These are phyloP conservation scores for Diplogelasinospora grovesii DNA, from an alignment of 495 filamentous ascomycete species.

Conservation along the genomic window DNA sequence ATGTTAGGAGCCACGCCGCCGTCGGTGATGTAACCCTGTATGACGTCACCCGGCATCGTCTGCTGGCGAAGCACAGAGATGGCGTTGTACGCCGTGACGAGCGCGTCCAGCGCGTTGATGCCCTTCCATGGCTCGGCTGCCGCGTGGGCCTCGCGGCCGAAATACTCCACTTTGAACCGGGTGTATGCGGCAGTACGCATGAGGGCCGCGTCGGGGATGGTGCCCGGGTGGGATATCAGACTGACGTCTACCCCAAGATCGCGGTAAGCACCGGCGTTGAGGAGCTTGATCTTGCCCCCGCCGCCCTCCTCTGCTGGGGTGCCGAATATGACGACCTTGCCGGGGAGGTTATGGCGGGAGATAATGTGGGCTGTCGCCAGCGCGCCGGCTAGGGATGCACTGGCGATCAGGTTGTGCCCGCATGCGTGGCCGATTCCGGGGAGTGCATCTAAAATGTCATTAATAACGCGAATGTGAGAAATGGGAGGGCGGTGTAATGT, in stretches of 20 bases:
- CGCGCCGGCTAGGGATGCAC: constrained; percentile 51
- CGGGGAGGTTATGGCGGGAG: constrained; percentile 38
- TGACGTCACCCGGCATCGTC: constrained; percentile 53
- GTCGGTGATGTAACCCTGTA: constrained; percentile 53
- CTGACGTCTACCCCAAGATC: constrained; percentile 52
- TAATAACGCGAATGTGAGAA: neutral
- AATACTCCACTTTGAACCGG: constrained; percentile 43
- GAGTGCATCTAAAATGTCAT: constrained; percentile 38
- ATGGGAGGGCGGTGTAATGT: neutral
- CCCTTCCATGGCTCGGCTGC: constrained; percentile 60
- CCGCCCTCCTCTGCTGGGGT: constrained; percentile 67
- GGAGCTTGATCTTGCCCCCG: constrained; percentile 61
- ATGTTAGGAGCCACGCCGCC: constrained; percentile 56
- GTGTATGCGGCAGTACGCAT: constrained; percentile 45
- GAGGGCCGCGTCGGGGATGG: constrained; percentile 32
- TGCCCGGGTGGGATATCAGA: constrained; percentile 56
- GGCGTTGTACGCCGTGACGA: constrained; percentile 56
- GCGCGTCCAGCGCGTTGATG: constrained; percentile 57
- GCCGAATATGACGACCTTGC: constrained; percentile 57
- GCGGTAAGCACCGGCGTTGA: constrained; percentile 54
- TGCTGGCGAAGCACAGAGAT: constrained; percentile 58
- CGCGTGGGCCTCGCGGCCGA: constrained; percentile 47
- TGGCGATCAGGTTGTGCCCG: constrained; percentile 66
- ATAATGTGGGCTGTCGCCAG: constrained; percentile 50
- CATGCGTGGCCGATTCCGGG: constrained; percentile 60